Conservation (phyloP, 371 early-diverging fungal species). For the Rhizopus microsporus region DNA sequence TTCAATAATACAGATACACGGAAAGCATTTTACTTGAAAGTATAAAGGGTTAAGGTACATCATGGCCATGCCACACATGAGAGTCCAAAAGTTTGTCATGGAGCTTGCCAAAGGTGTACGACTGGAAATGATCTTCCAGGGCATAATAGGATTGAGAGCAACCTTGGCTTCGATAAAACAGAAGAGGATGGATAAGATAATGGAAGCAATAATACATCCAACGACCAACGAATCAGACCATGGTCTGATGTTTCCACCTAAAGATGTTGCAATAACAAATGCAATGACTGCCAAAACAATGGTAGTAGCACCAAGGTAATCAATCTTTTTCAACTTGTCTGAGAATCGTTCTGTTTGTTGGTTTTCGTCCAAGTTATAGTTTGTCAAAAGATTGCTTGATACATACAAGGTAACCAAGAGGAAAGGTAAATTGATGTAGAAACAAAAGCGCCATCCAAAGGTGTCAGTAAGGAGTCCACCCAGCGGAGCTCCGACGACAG, state of each 20-base stretch:
- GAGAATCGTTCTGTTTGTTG: conserved; percentile 11
- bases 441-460: conserved; percentile 73
- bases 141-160: conserved; percentile 64
- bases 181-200: conserved; percentile 48
- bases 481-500: conserved; percentile 39
- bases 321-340: conserved; percentile 52
- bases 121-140: conserved; percentile 32
- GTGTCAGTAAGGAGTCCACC: conserved; percentile 56
- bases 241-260: conserved; percentile 61
- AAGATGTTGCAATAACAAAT: conserved; percentile 58
- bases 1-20: too few species aligned
- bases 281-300: conserved; percentile 52
- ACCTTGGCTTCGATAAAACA: conserved; percentile 57
- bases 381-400: conserved; percentile 24
- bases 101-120: conserved; percentile 33
- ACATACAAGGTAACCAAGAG: conserved; percentile 47
- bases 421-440: conserved; percentile 78
- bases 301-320: conserved; percentile 59
- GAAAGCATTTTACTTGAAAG: conserved; percentile 24
- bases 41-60: conserved; percentile 32
- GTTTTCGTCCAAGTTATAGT: conserved; percentile 37
- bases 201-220: conserved; percentile 46
- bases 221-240: conserved; percentile 62
- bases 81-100: conserved; percentile 27
- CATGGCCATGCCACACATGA: conserved; percentile 30